Evolutionary conservation across 225 moss, liverwort and hornwort species (phyloP), one percentile per base, ranked within the genome.

Genomic region (Bryum argenteum): DNA sequence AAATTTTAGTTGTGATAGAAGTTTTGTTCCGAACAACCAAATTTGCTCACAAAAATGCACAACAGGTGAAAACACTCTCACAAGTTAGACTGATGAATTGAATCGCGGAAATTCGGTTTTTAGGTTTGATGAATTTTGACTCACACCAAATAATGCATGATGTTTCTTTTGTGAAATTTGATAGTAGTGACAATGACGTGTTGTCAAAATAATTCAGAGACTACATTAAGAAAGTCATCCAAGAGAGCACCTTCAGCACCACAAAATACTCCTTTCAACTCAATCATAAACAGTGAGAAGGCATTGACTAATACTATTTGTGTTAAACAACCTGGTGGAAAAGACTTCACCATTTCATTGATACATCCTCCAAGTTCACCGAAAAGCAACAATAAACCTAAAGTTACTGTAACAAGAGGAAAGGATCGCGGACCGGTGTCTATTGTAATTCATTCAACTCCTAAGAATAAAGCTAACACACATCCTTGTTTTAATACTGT

Each of bases 301-400:
- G 40, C 17, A 11, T 37, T 0, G 1, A 0, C 33, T 8, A 70
- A 60, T 22, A 70, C 38, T 3, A 54, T 79, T 64, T 53, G 54
- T 65, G 11, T 79, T 10, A 79, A 65, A 54, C 74, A 79, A 60
- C 58, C 53, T 0, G 0, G 59, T 11, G 53, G 53, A 45, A 75
- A 79, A 65, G 70, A 75, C 43, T 79, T 79, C 17, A 75, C 79
- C n/a, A 75, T 79, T 1, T 79, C 63, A 8, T 79, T 75, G 1
- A 65, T 26, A 40, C 66, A 68, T 1, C 53, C 43, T 42, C 71
- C 53, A 17, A 9, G 16, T 33, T 78, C 5, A 0, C 21, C 37
- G 8, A 53, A 54, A 59, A 54, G 28, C 6, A 55, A 20, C 15
- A 61, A 40, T 37, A 70, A 70, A n/a, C 7, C 70, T 13, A 65